Percentiles rank a stretch among this genome's conserved stretches.
These are phyloP conservation scores for Ogataea henricii DNA, from an alignment of 805 yeast species.

Conservation along the genomic window DNA sequence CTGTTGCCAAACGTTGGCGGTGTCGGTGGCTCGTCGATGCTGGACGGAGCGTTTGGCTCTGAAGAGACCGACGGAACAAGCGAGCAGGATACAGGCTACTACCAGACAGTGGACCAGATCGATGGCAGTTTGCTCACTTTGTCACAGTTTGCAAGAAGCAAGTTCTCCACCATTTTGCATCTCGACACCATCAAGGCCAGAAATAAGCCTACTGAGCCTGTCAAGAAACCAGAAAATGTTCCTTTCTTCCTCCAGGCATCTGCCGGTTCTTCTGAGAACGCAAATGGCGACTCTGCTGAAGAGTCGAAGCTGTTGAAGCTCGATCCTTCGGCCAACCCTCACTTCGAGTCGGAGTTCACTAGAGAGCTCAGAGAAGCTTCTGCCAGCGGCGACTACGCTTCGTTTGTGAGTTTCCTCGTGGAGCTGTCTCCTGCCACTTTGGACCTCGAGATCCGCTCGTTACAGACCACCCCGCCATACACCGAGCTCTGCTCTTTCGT, in stretches of 20 bases:
- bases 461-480: slow-evolving; percentile 66
- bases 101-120: slow-evolving; percentile 64
- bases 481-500: slow-evolving; percentile 66
- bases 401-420: slow-evolving; percentile 57
- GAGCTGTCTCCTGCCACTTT: slow-evolving; percentile 71
- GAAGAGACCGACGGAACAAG: slow-evolving; percentile 34
- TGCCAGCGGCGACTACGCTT: slow-evolving; percentile 40
- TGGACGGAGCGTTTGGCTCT: slow-evolving; percentile 74
- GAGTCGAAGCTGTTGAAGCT: slow-evolving; percentile 38
- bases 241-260: slow-evolving; percentile 76
- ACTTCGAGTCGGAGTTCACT: slow-evolving; percentile 76
- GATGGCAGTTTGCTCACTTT: slow-evolving; percentile 66
- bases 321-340: slow-evolving; percentile 36
- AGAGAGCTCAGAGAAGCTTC: slow-evolving; percentile 57
- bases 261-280: slow-evolving; percentile 66
- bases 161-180: slow-evolving; percentile 75
- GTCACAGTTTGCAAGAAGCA: slow-evolving; percentile 73
- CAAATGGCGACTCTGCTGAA: slow-evolving; percentile 58
- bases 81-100: slow-evolving; percentile 36
- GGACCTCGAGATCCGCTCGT: slow-evolving; percentile 85
- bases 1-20: slow-evolving; percentile 78
- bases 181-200: slow-evolving; percentile 82
- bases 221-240: slow-evolving; percentile 78
- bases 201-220: slow-evolving; percentile 87
- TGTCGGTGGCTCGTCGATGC: slow-evolving; percentile 66